These are phyloP conservation scores for Collybia nuda DNA, from an alignment of 768 basidiomycete genomes.

Conservation along the genomic window DNA sequence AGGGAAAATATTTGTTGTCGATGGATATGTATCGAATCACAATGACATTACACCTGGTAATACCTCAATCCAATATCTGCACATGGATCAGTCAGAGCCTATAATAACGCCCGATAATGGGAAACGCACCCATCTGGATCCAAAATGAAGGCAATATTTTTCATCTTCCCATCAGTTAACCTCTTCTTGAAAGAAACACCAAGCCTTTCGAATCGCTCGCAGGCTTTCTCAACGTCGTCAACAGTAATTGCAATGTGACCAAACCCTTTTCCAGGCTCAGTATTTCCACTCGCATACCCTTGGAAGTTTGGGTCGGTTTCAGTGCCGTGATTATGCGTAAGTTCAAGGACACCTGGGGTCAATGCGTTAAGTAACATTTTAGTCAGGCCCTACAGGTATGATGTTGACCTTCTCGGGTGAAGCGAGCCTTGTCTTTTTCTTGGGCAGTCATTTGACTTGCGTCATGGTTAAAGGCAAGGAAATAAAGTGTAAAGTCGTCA, in stretches of 20 bases:
- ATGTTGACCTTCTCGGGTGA: conserved; percentile 64
- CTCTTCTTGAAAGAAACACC: conserved; percentile 88
- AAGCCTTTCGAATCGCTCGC: conserved; percentile 76
- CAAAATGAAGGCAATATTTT: conserved; percentile 77
- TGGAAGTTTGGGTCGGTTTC: conserved; percentile 76
- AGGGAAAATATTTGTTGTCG: no score
- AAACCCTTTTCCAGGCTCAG: conserved; percentile 76
- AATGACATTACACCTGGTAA: conserved; percentile 31
- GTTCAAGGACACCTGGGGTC: conserved; percentile 67
- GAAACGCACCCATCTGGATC: conserved; percentile 75
- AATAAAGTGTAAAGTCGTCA: conserved; percentile 75
- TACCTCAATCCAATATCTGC: conserved; percentile 63
- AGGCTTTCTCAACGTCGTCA: conserved; percentile 80
- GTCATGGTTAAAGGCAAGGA: conserved; percentile 77
- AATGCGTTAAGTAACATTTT: not conserved
- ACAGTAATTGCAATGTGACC: conserved; percentile 90
- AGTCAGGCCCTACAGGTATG: not conserved
- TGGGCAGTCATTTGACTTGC: conserved; percentile 48
- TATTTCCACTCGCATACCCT: conserved; percentile 86
- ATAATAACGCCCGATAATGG: not conserved
- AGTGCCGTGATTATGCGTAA: conserved; percentile 90
- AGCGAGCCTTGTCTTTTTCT: conserved; percentile 48
- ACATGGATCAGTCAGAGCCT: not conserved
- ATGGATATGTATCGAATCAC: no score
- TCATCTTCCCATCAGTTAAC: conserved; percentile 85